Base-by-base conservation (phyloP, 768 basidiomycete species). In the Baorangia bicolor region DNA sequence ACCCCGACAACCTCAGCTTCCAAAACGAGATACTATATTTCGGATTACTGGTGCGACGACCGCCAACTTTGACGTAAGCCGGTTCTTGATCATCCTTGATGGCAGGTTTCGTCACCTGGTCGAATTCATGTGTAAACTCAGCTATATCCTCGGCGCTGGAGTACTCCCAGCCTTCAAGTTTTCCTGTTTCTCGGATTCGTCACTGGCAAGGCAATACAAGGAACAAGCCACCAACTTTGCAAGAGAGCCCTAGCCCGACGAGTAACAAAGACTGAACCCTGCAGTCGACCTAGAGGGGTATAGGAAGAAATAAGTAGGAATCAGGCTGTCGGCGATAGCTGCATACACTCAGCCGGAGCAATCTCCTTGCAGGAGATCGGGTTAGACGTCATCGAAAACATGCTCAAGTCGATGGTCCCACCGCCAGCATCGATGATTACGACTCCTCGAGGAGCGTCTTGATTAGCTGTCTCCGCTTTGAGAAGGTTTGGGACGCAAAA, bases 181-280 rank as follows among this genome's bases (percentile, higher is more conserved):
- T 60, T 10, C 23, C 59, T 58, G 28, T 58, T 30, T 33, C 3
- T 30, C 13, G 9, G 14, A n/a, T 1, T 48, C 20, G 11, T 37
- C 18, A 38, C 28, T 38, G 6, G 5, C 4, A 39, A 6, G 14
- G 30, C 10, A 45, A 12, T 42, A 6, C 5, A 25, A 20, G 8
- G n/a, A 38, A 27, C 33, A 31, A 23, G 14, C 20, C 4, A 38
- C 43, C 50, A 51, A 79, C 79, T 58, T 53, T 66, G 57, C 2
- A 81, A 62, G 60, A 73, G 70, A 16, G 58, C 51, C 1, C 60
- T 59, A 1, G 78, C 78, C 27, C 74, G 72, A 20, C 71, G 69
- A 20, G 69, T 79, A 20, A 82, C 77, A 52, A 77, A 79, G 1
- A 79, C 71, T 0, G 81, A 79, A 16, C 81, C 81, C 41, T 74